A percentile compares a stretch with the other conserved stretches of the same genome.
These are phyloP conservation scores for Lipomyces oligophaga DNA, from an alignment of 805 yeast species.

Conservation along the genomic window DNA sequence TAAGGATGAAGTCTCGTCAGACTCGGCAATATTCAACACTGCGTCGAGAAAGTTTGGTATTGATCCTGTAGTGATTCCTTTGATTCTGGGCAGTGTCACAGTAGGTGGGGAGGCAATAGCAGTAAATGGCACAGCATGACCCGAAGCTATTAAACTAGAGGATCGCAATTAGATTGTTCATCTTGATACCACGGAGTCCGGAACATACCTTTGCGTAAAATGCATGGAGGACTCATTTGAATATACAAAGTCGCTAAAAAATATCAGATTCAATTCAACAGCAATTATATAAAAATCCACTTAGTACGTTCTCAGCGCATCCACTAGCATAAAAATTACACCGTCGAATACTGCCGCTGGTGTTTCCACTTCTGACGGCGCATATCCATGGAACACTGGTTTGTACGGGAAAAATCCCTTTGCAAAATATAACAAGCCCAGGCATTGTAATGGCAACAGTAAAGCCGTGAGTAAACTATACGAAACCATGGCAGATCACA, in stretches of 20 bases:
- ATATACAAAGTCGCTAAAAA: conserved; percentile 69
- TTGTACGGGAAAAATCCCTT: conserved; percentile 92
- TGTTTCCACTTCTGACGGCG: conserved; percentile 36
- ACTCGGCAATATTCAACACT: conserved; percentile 87
- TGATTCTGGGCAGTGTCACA: conserved; percentile 88
- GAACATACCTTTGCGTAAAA: conserved; percentile 50
- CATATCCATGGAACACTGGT: conserved; percentile 60
- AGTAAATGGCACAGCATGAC: conserved; percentile 80
- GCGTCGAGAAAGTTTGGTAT: conserved; percentile 94
- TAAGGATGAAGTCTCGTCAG: conserved; percentile 66
- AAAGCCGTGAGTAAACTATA: conserved; percentile 6
- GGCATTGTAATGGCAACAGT: conserved; percentile 40
- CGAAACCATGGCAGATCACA: conserved; percentile 4
- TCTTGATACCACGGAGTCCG: background rate
- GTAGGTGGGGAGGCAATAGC: conserved; percentile 95
- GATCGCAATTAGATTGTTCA: too few relatives aligned
- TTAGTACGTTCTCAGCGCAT: conserved; percentile 66
- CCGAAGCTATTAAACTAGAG: conserved; percentile 49
- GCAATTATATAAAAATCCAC: background rate
- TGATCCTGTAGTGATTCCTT: conserved; percentile 91
- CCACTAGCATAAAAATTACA: conserved; percentile 79
- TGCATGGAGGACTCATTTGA: conserved; percentile 61
- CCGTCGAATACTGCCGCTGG: conserved; percentile 53
- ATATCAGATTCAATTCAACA: background rate
- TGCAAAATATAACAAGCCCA: conserved; percentile 61